phyloP scores from a whole-genome alignment of 768 basidiomycete species.

The Pleurotus eryngii region DNA sequence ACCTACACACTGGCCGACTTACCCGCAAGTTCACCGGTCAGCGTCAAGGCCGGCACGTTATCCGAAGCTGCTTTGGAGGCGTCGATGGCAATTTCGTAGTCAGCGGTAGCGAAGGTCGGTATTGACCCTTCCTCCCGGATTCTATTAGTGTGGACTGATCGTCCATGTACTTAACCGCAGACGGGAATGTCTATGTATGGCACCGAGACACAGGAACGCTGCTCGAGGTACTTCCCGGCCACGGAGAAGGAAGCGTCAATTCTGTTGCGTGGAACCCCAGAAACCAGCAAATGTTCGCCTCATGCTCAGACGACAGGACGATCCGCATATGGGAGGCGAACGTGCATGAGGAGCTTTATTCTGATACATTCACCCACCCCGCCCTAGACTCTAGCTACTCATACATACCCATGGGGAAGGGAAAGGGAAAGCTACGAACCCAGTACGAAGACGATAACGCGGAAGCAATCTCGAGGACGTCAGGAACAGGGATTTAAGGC shows the following conservation, averaged over 20 bases:
- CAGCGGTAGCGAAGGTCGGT: slow-evolving; percentile 89
- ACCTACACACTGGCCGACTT: slow-evolving; percentile 65
- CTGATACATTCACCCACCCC: slow-evolving; percentile 12
- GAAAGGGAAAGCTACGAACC: slow-evolving; percentile 61
- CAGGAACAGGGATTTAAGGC: slow-evolving; percentile 7
- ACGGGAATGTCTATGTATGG: slow-evolving; percentile 94
- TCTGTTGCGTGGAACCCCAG: slow-evolving; percentile 95
- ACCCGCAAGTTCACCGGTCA: slow-evolving; percentile 86
- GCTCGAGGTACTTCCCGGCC: slow-evolving; percentile 86
- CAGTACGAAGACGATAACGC: slow-evolving; percentile 33
- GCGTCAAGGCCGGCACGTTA: slow-evolving; percentile 77
- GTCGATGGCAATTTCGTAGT: slow-evolving; percentile 84
- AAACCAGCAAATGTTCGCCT: slow-evolving; percentile 90
- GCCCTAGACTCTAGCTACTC: slow-evolving; percentile 10
- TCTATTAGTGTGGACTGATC: neutral
- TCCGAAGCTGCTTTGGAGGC: slow-evolving; percentile 93
- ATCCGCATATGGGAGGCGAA: slow-evolving; percentile 87
- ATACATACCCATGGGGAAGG: slow-evolving; percentile 47
- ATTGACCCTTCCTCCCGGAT: neutral
- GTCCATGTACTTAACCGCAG: slow-evolving; percentile 35
- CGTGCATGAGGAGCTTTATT: slow-evolving; percentile 8
- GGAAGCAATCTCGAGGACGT: slow-evolving; percentile 15
- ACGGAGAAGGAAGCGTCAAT: slow-evolving; percentile 89
- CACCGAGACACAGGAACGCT: slow-evolving; percentile 80
- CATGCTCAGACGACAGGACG: slow-evolving; percentile 89